Evolutionary conservation across 345 rosid genomes (phyloP).

Genomic region (Abelmoschus esculentus): DNA sequence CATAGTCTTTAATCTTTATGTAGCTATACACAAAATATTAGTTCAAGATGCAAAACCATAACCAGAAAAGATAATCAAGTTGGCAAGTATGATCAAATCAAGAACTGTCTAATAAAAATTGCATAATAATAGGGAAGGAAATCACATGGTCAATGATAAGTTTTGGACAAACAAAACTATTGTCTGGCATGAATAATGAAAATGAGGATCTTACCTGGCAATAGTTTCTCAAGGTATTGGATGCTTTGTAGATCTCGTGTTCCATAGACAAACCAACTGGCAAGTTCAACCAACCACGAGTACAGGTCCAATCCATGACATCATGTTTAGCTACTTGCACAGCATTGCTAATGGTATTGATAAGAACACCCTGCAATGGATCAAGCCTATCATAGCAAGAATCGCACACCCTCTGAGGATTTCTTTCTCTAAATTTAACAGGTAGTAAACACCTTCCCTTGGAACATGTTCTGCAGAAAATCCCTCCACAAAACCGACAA

Average conservation of each 20-base stretch:
- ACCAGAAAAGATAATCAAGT: background rate
- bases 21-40: background rate
- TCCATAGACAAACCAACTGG: slow-evolving; percentile 94
- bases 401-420: slow-evolving; percentile 95
- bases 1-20: background rate
- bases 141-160: background rate
- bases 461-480: slow-evolving; percentile 75
- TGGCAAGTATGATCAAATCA: background rate
- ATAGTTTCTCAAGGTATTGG: slow-evolving; percentile 72
- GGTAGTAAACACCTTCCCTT: slow-evolving; percentile 87
- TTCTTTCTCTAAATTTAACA: slow-evolving; percentile 69
- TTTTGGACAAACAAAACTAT: background rate
- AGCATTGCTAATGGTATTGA: slow-evolving; percentile 82
- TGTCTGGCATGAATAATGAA: background rate
- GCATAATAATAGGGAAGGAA: background rate
- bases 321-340: slow-evolving; percentile 91
- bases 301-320: slow-evolving; percentile 85
- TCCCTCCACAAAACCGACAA: slow-evolving; percentile 92
- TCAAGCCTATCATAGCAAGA: slow-evolving; percentile 91
- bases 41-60: background rate
- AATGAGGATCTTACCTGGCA: slow-evolving; percentile 40
- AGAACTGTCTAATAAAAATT: background rate
- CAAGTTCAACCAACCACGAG: slow-evolving; percentile 90
- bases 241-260: slow-evolving; percentile 87
- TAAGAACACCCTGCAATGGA: slow-evolving; percentile 76